phyloP scores from a whole-genome alignment of 1,139 yeast species.

The Suhomyces maxii region DNA sequence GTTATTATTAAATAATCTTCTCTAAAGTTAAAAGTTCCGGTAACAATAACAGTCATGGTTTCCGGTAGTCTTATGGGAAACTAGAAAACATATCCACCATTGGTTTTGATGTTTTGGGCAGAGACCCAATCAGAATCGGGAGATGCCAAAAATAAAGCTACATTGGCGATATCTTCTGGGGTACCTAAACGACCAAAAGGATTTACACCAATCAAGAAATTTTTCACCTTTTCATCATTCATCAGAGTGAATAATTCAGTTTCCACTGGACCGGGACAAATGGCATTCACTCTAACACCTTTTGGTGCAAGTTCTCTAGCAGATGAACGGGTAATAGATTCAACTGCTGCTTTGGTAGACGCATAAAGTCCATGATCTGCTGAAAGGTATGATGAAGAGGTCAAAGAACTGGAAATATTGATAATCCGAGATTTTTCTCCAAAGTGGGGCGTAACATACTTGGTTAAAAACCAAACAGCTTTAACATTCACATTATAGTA shows the following conservation, averaged over 20 bases:
- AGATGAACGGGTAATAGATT: not conserved
- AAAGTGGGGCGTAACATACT: not conserved
- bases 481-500: not conserved
- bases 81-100: not conserved
- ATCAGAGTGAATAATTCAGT: not conserved
- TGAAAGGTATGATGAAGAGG: not conserved
- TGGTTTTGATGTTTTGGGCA: not conserved
- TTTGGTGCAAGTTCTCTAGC: not conserved
- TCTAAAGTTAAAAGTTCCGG: too few relatives aligned
- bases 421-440: not conserved
- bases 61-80: too few relatives aligned
- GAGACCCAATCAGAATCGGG: not conserved
- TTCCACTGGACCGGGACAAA: not conserved
- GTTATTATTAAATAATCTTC: too few relatives aligned
- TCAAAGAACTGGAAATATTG: not conserved
- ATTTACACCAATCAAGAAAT: not conserved
- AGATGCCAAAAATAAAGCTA: constrained; percentile 1
- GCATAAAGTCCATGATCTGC: not conserved
- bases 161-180: not conserved
- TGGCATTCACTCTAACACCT: not conserved
- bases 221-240: not conserved
- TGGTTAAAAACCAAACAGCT: not conserved
- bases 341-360: not conserved
- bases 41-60: too few relatives aligned
- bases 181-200: not conserved